Evolutionary conservation across 441 rosid species (phyloP).

Genomic region (Corymbia citriodora): DNA sequence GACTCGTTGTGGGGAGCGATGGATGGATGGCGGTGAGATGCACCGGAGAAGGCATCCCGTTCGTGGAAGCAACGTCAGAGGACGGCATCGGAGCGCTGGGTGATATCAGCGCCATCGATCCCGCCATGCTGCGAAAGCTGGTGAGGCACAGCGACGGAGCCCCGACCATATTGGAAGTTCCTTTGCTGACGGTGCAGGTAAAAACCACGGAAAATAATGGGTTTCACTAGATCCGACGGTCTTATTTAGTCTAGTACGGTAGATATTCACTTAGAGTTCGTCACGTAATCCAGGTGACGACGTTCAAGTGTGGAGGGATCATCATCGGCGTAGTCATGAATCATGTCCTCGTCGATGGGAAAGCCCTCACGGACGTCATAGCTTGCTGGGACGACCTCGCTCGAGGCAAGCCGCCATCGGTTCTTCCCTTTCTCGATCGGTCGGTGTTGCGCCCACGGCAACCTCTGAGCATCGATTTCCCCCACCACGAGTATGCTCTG

Average conservation of each 20-base stretch:
- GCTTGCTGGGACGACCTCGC: neutral
- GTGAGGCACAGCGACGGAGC: neutral
- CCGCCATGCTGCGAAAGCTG: neutral
- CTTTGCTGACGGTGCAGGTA: neutral
- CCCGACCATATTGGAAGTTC: neutral
- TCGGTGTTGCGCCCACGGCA: neutral
- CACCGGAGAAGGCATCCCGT: neutral
- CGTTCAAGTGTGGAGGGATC: neutral
- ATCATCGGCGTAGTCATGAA: neutral
- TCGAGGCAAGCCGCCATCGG: neutral
- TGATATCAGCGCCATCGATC: neutral
- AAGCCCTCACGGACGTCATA: neutral
- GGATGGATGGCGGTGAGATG: neutral
- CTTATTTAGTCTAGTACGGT: too few relatives aligned
- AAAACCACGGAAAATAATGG: neutral
- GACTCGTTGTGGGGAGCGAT: neutral
- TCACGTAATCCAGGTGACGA: neutral
- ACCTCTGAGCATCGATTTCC: fast-evolving
- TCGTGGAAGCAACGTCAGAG: neutral
- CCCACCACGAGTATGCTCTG: neutral
- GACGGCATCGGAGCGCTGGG: neutral
- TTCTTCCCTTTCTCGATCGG: neutral
- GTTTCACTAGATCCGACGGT: too few relatives aligned
- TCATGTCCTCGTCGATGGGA: neutral
- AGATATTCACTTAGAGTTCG: neutral